phyloP scores from a whole-genome alignment of 2,329 filamentous ascomycete species.

The Penicillium rolfsii region DNA sequence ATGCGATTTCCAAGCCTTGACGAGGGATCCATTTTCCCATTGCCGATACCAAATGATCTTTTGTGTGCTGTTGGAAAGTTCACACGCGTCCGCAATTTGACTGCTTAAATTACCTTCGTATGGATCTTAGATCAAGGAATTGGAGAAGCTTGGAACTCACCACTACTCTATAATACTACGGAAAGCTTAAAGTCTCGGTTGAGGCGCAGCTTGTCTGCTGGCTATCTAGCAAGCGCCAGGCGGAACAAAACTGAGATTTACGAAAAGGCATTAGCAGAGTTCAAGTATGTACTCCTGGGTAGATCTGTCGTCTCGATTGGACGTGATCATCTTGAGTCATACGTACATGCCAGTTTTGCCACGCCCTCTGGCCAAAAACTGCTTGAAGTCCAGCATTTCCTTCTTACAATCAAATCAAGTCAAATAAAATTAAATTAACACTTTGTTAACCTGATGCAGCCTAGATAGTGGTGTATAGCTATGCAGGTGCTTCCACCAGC shows the following conservation, averaged over 20 bases:
- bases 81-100: not conserved
- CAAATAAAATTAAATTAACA: too few species aligned
- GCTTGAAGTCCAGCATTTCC: not conserved
- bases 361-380: not conserved
- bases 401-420: not conserved
- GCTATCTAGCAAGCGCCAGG: not conserved
- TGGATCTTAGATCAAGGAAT: conserved; percentile 3
- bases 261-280: not conserved
- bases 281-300: not conserved
- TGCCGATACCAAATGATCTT: not conserved
- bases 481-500: too few species aligned
- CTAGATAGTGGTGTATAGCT: too few species aligned
- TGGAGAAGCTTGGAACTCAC: not conserved
- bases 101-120: not conserved
- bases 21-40: not conserved
- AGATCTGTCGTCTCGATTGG: not conserved
- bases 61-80: not conserved
- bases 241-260: conserved; percentile 1
- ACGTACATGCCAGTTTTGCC: not conserved
- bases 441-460: too few species aligned
- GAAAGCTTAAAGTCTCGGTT: not conserved
- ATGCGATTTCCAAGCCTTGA: not conserved
- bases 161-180: not conserved
- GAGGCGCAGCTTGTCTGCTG: not conserved
- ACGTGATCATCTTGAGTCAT: not conserved